Evolutionary conservation across 768 basidiomycete species (phyloP), one percentile per base, ranked within the genome.

Genomic region (Boletellus sp.): DNA sequence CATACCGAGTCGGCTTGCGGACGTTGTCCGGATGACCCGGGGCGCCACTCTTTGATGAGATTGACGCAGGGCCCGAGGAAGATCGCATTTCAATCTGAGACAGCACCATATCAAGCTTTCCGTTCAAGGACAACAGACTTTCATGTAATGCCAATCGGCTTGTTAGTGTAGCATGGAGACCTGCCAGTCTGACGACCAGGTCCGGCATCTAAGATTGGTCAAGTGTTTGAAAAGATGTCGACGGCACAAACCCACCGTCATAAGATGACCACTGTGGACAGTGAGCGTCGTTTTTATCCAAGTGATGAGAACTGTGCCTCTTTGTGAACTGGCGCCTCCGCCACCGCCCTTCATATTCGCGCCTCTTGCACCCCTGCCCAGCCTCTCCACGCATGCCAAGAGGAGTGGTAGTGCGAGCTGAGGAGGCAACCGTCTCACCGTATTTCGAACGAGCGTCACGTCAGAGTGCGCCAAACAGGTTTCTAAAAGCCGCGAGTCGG

Each of bases 71-170:
- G 11, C 80, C 80, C 13, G 76, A 72, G n/a, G 87, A 82, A 24
- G 88, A 81, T 19, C 94, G 82, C 72, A 94, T 78, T 65, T 94
- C 90, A 48, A 97, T 88, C 64, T 98, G 96, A 0, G 92, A 87
- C 42, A 97, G 77, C 20, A 96, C 90, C 75, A 94, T 89, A 63
- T 97, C 95, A 24, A 98, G 76, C 49, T 92, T 83, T 23, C 96
- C 96, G 51, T 84, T 89, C 36, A 99, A 75, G 2, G 88, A 83
- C 10, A 94, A 74, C 17, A 99, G 75, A 50, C 84, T 89, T 54
- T 92, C 86, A 54, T 96, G 90, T 40, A 97, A 72, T 22, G 84
- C 76, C 31, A 96, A 72, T 19, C 96, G 83, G 28, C 85, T 77
- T 3, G 87, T 82, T 35, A 99, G 74, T 6, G 87, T 85, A 17